Percentiles rank a stretch among this genome's conserved stretches.
These are phyloP conservation scores for Moesziomyces sp. DNA, from an alignment of 1,284 basidiomycete genomes.

Conservation along the genomic window DNA sequence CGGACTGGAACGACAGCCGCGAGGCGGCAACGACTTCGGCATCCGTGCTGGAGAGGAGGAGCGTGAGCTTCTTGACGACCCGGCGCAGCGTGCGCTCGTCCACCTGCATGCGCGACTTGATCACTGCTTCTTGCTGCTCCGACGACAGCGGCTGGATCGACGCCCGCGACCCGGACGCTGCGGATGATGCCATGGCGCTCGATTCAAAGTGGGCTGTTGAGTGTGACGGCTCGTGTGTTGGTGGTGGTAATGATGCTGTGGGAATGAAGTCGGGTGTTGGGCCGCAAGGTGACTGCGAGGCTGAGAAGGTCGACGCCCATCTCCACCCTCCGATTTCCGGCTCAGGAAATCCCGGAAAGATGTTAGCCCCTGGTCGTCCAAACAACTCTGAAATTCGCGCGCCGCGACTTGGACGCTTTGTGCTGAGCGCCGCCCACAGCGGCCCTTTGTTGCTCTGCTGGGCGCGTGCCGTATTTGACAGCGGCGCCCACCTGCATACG, in stretches of 20 bases:
- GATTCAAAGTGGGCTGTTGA: no score
- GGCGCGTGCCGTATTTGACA: not conserved
- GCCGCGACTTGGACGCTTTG: no score
- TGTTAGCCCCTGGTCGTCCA: no score
- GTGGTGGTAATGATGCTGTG: not conserved
- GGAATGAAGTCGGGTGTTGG: not conserved
- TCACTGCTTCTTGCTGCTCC: constrained; percentile 40
- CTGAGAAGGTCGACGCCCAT: no score
- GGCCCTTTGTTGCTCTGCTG: not conserved
- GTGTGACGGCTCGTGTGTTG: no score
- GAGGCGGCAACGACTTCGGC: constrained; percentile 20
- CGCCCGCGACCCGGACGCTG: constrained; percentile 26
- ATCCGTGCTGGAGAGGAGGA: constrained; percentile 21
- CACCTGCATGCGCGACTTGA: constrained; percentile 44
- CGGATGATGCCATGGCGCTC: not conserved
- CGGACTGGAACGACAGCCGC: constrained; percentile 37
- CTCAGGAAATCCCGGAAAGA: no score
- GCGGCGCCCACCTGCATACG: not conserved
- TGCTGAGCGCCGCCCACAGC: no score
- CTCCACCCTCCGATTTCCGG: no score
- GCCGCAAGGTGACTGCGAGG: no score
- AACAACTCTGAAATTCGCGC: no score
- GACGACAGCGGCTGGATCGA: constrained; percentile 25
- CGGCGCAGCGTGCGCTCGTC: constrained; percentile 35
- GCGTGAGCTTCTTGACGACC: constrained; percentile 37